Percentiles rank a stretch among this genome's conserved stretches.
Evolutionary conservation across 2,329 filamentous ascomycete species (phyloP).

Genomic region (Fusarium praegraminearum): DNA sequence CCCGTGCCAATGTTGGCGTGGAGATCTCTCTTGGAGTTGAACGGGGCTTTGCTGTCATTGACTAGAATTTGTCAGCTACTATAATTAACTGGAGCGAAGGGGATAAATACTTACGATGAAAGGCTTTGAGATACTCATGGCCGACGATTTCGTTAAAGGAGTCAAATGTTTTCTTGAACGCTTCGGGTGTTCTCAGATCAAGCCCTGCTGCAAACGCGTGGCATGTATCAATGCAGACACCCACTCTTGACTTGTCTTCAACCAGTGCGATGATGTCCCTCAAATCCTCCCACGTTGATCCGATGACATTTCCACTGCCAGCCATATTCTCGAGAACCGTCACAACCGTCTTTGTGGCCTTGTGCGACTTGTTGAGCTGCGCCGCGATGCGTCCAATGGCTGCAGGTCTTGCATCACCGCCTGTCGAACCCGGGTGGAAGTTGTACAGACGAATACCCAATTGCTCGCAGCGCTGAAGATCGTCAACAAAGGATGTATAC

Average conservation of each 20-base stretch:
- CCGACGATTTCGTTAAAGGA: constrained; percentile 85
- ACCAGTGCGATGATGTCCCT: constrained; percentile 84
- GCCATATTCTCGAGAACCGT: constrained; percentile 98
- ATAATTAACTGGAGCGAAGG: not conserved
- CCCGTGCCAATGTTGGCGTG: constrained; percentile 98
- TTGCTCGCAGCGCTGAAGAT: constrained; percentile 84
- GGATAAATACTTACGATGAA: constrained; percentile 68
- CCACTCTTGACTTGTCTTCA: constrained; percentile 84
- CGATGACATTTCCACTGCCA: constrained; percentile 87
- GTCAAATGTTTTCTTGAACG: constrained; percentile 78
- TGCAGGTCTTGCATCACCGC: constrained; percentile 72
- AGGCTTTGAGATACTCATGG: constrained; percentile 80
- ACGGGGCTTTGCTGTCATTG: constrained; percentile 95
- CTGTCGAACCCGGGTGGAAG: constrained; percentile 92
- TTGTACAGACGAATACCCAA: constrained; percentile 95
- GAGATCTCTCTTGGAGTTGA: constrained; percentile 83
- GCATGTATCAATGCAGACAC: constrained; percentile 96
- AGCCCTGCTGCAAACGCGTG: constrained; percentile 96
- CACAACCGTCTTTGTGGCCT: constrained; percentile 78
- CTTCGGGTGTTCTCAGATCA: constrained; percentile 80
- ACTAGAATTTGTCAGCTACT: constrained; percentile 57
- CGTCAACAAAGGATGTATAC: constrained; percentile 87
- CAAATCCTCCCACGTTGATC: constrained; percentile 86
- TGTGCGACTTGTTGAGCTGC: constrained; percentile 85
- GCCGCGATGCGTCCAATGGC: constrained; percentile 83